Conservation (phyloP, 208 protist species). For the Crithidia sp. region DNA sequence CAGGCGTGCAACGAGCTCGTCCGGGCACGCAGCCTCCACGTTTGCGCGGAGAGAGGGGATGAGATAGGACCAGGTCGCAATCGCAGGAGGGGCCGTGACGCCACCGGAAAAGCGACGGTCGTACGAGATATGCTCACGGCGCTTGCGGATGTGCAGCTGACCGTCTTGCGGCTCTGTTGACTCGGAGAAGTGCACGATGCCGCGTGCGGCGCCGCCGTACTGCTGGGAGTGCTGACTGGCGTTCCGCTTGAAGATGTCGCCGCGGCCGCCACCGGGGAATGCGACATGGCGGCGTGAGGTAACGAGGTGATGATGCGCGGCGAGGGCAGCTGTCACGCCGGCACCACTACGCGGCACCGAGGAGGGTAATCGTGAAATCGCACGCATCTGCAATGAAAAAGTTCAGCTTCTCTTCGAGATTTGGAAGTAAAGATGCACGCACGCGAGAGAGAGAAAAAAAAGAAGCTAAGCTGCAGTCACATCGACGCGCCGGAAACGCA, state of each 20-base stretch:
- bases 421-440: too few species aligned
- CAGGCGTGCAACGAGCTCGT: slow-evolving; percentile 41
- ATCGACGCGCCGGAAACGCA: background rate
- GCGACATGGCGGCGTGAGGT: background rate
- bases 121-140: slow-evolving; percentile 42
- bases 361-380: background rate
- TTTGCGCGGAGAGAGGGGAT: slow-evolving; percentile 51
- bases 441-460: background rate
- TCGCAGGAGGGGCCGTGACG: slow-evolving; percentile 30
- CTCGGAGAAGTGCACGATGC: slow-evolving; percentile 60
- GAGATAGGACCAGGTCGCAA: slow-evolving; percentile 71
- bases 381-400: background rate
- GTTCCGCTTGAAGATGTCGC: slow-evolving; percentile 56
- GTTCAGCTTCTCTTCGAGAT: too few species aligned
- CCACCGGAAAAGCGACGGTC: slow-evolving; percentile 31
- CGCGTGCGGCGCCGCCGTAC: slow-evolving; percentile 36
- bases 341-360: background rate
- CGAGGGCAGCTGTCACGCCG: too few species aligned
- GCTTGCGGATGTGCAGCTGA: slow-evolving; percentile 70
- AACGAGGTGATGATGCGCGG: background rate
- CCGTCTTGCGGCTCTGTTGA: slow-evolving; percentile 61
- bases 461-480: background rate
- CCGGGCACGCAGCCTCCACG: slow-evolving; percentile 35
- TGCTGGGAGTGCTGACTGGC: slow-evolving; percentile 25
- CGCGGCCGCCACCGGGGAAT: slow-evolving; percentile 51